Evolutionary conservation across 352 stramenopile species (phyloP), one percentile per base, ranked within the genome.

Genomic region (Aphanomyces euteiches): DNA sequence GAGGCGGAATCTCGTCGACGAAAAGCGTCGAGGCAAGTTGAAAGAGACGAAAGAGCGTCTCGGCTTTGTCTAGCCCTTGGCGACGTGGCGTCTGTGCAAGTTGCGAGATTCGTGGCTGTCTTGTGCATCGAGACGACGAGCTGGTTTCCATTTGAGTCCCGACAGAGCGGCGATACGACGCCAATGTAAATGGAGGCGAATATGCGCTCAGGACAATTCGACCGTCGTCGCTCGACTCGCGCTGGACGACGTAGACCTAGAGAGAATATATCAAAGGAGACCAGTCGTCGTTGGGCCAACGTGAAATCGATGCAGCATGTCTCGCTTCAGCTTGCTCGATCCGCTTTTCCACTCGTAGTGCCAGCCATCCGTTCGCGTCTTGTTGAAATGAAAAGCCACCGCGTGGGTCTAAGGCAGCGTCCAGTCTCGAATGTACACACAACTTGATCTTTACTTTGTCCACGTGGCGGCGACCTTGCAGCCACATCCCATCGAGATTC

Each of bases 341-440:
- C 38, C 40, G 19, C 61, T 39, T 4, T 59, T 40, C 61, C 61
- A 69, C 7, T 7, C 41, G 40, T 69, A 69, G 38, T 69, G 61
- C 61, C 61, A 69, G 5, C 61, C 61, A 4, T 60, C n/a, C n/a
- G n/a, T n/a, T n/a, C 61, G 40, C 19, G 56, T 69, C 37, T 69
- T 45, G 48, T 69, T 69, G 61, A 69, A 69, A 36, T 69, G 61
- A 69, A 59, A 69, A 10, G 28, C 36, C 7, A 57, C n/a, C n/a
- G 17, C 47, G n/a, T 12, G 36, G 38, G 7, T 28, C n/a, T 6
- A 8, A 12, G 41, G 6, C n/a, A 5, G 6, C 7, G 40, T 10
- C 6, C 10, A 45, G 12, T n/a, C 36, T 59, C 19, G 21, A 63
- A 12, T 6, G 15, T 6, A 12, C 13, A n/a, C 6, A 7, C n/a